Evolutionary conservation across 129 eudicot genomes (phyloP).

Genomic region (Deinandra increscens): DNA sequence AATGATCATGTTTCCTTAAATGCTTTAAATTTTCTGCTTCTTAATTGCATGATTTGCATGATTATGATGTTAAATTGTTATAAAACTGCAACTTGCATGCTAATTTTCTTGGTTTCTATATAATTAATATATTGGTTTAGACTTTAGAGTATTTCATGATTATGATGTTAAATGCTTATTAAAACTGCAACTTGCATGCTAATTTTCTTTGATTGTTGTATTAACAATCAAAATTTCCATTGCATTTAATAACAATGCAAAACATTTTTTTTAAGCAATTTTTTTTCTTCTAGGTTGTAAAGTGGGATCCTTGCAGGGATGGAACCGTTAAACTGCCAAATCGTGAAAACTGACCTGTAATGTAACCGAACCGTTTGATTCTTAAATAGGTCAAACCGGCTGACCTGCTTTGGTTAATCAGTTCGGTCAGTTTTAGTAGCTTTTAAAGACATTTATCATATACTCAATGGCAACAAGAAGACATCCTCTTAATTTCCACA

Average conservation of each 20-base stretch:
- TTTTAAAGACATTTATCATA: neutral
- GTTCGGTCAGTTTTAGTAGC: no score
- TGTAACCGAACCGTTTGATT: no score
- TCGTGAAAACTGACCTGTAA: neutral
- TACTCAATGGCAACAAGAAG: neutral
- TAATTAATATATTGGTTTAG: neutral
- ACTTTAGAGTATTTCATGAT: neutral
- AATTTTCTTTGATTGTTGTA: no score
- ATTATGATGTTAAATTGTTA: slow-evolving; percentile 11
- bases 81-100: slow-evolving; percentile 9
- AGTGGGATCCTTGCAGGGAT: neutral
- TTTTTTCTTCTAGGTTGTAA: neutral
- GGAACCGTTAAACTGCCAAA: neutral
- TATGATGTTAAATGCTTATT: no score
- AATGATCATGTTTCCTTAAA: slow-evolving; percentile 13
- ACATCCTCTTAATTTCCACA: neutral
- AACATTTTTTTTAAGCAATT: neutral
- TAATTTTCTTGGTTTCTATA: slow-evolving; percentile 5
- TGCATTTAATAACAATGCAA: neutral
- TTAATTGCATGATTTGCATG: slow-evolving; percentile 16
- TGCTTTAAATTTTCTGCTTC: neutral
- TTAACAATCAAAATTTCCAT: neutral
- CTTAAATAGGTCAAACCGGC: no score
- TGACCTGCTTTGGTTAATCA: no score
- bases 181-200: no score